Percentiles rank a stretch among this genome's conserved stretches.
These are phyloP conservation scores for Xylariaceae sp. DNA, from an alignment of 2,329 filamentous ascomycete genomes.

Conservation along the genomic window DNA sequence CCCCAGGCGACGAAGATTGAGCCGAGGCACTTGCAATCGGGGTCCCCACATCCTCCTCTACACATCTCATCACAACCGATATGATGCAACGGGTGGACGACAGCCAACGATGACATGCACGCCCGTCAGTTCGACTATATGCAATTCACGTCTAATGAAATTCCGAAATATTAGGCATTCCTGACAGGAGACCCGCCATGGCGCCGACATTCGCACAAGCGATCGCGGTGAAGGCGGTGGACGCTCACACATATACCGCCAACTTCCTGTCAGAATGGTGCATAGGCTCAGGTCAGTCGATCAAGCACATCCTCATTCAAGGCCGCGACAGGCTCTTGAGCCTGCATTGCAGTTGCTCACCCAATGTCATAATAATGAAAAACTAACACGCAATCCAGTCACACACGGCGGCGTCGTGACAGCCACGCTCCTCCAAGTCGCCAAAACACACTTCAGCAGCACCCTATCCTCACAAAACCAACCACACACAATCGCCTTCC, in stretches of 20 bases:
- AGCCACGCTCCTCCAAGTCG: constrained; percentile 57
- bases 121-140: too few relatives aligned
- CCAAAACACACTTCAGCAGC: constrained; percentile 30
- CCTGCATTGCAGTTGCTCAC: not conserved
- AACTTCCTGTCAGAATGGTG: constrained; percentile 27
- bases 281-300: constrained; percentile 29
- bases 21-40: too few relatives aligned
- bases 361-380: not conserved
- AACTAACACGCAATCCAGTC: constrained; percentile 43
- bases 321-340: not conserved
- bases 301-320: not conserved
- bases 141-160: too few relatives aligned
- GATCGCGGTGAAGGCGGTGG: constrained; percentile 20
- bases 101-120: too few relatives aligned
- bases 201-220: constrained; percentile 25
- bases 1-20: too few relatives aligned
- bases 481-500: constrained; percentile 30
- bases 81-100: too few relatives aligned
- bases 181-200: constrained; percentile 9
- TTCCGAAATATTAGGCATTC: not conserved
- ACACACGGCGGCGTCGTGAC: constrained; percentile 71
- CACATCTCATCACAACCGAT: too few relatives aligned
- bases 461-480: constrained; percentile 30
- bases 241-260: constrained; percentile 25
- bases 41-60: too few relatives aligned